Evolutionary conservation across 352 stramenopile genomes (phyloP).

Genomic region (Blastocystis sp.): DNA sequence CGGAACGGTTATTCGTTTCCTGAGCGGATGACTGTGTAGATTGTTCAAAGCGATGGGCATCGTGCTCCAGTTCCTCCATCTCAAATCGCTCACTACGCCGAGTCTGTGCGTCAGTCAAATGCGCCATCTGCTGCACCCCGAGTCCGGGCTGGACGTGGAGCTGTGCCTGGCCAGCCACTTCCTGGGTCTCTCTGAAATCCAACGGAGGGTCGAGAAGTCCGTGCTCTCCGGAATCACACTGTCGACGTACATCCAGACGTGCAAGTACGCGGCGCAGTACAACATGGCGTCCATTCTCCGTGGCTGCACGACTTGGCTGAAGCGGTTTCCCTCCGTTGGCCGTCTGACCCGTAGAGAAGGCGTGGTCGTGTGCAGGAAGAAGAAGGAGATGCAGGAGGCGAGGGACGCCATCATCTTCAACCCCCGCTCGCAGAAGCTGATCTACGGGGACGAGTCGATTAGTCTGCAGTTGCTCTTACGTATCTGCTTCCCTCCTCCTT

Average conservation of each 20-base stretch:
- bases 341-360: slow-evolving; percentile 8
- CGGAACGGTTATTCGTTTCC: slow-evolving; percentile 6
- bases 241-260: slow-evolving; percentile 20
- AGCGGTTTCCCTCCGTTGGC: background rate
- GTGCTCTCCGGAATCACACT: background rate
- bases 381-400: background rate
- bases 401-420: background rate
- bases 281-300: slow-evolving; percentile 5
- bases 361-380: background rate
- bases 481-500: background rate
- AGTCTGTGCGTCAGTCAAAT: slow-evolving; percentile 12
- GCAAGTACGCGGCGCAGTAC: slow-evolving; percentile 35
- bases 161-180: slow-evolving; percentile 9
- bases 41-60: background rate
- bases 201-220: slow-evolving; percentile 3
- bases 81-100: background rate
- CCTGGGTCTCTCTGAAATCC: background rate
- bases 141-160: slow-evolving; percentile 53
- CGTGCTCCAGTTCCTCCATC: slow-evolving; percentile 38
- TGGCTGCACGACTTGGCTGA: slow-evolving; percentile 33
- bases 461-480: background rate
- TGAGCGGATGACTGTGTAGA: background rate
- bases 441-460: background rate
- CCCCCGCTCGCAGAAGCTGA: background rate
- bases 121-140: slow-evolving; percentile 22